These are phyloP conservation scores for Candida schatavii DNA, from an alignment of 805 yeast species.

Conservation along the genomic window DNA sequence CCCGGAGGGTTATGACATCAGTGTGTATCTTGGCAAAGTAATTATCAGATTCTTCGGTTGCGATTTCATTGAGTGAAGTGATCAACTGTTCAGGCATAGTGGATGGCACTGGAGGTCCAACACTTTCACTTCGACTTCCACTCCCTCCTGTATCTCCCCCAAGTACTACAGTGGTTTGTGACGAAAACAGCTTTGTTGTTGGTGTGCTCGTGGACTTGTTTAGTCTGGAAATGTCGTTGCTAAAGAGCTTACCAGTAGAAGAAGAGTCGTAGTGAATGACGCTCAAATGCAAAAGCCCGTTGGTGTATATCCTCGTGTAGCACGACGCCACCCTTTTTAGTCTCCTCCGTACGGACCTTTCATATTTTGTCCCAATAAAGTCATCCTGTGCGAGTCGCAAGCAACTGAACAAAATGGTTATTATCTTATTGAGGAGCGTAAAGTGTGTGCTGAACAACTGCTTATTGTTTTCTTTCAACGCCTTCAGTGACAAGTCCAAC, in stretches of 20 bases:
- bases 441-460: slow-evolving; percentile 53
- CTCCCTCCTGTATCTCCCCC: background rate
- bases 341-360: slow-evolving; percentile 45
- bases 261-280: slow-evolving; percentile 33
- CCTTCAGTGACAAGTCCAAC: slow-evolving; percentile 47
- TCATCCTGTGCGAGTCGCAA: slow-evolving; percentile 54
- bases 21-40: slow-evolving; percentile 38
- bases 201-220: slow-evolving; percentile 16
- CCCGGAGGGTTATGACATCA: slow-evolving; percentile 37
- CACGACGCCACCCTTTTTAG: slow-evolving; percentile 53
- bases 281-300: slow-evolving; percentile 59
- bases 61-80: slow-evolving; percentile 8
- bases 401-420: slow-evolving; percentile 52
- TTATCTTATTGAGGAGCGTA: slow-evolving; percentile 50
- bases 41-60: slow-evolving; percentile 10
- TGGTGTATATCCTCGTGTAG: slow-evolving; percentile 61
- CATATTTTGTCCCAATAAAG: slow-evolving; percentile 44
- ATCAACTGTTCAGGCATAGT: slow-evolving; percentile 7
- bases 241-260: slow-evolving; percentile 25
- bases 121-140: background rate
- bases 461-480: slow-evolving; percentile 50
- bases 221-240: slow-evolving; percentile 26
- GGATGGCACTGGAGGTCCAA: background rate
- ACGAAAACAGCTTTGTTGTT: slow-evolving; percentile 8
- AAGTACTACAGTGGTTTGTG: background rate